Evolutionary conservation across 163 green algal genomes (phyloP).

Genomic region (Prototheca stagnorum): DNA sequence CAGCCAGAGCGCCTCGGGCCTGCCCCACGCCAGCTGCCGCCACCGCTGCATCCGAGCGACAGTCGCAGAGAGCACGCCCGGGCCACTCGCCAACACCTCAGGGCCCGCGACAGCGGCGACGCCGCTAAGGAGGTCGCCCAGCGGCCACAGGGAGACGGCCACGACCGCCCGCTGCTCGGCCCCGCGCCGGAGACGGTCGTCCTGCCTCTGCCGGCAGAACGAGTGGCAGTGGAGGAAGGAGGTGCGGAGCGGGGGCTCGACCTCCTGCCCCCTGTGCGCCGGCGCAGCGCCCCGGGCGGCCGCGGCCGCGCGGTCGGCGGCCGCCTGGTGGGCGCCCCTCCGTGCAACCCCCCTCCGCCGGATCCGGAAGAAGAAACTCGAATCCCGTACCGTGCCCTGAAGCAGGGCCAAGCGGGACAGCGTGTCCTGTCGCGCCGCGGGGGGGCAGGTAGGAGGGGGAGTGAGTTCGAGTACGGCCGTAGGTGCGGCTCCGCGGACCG

Average conservation of each 20-base stretch:
- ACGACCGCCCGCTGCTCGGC: conserved; percentile 50
- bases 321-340: not conserved
- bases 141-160: conserved; percentile 23
- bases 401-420: conserved; percentile 46
- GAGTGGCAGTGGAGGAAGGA: conserved; percentile 42
- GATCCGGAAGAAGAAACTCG: conserved; percentile 49
- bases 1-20: conserved; percentile 23
- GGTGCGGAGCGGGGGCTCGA: not conserved
- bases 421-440: conserved; percentile 45
- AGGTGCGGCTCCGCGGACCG: too few species aligned
- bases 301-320: conserved; percentile 12
- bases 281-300: not conserved
- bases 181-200: conserved; percentile 47
- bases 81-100: conserved; percentile 38
- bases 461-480: too few species aligned
- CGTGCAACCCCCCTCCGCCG: conserved; percentile 3
- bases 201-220: conserved; percentile 69
- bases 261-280: not conserved
- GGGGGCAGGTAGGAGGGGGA: too few species aligned
- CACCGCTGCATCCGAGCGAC: conserved; percentile 33
- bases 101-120: conserved; percentile 35
- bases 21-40: conserved; percentile 17
- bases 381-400: conserved; percentile 40
- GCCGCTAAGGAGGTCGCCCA: conserved; percentile 23
- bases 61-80: conserved; percentile 19